These are phyloP conservation scores for Candida pini DNA, from an alignment of 805 yeast species.

Conservation along the genomic window DNA sequence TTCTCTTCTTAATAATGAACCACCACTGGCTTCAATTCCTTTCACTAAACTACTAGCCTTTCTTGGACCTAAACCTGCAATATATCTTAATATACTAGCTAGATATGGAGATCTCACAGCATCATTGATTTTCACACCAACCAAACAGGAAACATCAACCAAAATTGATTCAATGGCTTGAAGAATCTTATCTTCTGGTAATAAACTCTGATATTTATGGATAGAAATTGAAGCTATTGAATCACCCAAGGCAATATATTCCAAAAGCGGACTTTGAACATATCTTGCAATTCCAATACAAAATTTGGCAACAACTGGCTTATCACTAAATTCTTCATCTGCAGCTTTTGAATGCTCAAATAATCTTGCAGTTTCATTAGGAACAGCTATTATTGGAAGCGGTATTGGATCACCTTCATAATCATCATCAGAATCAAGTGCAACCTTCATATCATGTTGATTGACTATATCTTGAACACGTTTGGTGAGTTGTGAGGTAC, in stretches of 20 bases:
- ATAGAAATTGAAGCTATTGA: constrained; percentile 65
- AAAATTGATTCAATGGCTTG: constrained; percentile 73
- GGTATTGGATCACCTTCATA: constrained; percentile 29
- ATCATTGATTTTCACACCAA: constrained; percentile 90
- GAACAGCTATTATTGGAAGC: constrained; percentile 74
- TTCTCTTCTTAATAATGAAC: constrained; percentile 59
- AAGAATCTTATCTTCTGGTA: constrained; percentile 56
- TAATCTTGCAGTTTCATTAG: constrained; percentile 88
- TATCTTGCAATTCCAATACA: constrained; percentile 88
- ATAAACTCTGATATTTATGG: constrained; percentile 61
- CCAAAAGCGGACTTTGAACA: constrained; percentile 87
- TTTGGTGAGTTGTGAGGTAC: constrained; percentile 55
- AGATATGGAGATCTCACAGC: constrained; percentile 73
- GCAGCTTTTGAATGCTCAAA: constrained; percentile 79
- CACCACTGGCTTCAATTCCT: constrained; percentile 66
- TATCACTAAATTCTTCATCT: constrained; percentile 72
- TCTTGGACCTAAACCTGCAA: constrained; percentile 93
- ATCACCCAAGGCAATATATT: constrained; percentile 76
- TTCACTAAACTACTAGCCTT: constrained; percentile 84
- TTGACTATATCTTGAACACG: constrained; percentile 52
- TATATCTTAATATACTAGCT: constrained; percentile 66
- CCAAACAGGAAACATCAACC: constrained; percentile 86
- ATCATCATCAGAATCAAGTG: constrained; percentile 37
- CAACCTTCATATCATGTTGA: constrained; percentile 47
- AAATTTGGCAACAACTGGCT: constrained; percentile 73